Evolutionary conservation across 305 asterid species (phyloP).

Genomic region (Fraxinus xanthoxyloides): DNA sequence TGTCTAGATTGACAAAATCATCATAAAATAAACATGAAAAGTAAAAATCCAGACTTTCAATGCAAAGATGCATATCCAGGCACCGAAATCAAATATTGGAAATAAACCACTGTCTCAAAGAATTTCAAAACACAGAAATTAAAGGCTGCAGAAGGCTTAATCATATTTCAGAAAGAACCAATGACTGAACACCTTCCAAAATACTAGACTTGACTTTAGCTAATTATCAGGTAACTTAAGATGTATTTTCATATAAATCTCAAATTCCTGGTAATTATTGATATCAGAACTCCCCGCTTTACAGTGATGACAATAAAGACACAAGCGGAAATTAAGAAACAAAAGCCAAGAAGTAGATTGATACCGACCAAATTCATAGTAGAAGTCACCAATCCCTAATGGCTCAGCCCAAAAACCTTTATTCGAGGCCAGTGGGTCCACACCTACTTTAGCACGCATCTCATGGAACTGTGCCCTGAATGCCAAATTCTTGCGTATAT

Average conservation of each 20-base stretch:
- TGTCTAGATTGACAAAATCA: slow-evolving; percentile 51
- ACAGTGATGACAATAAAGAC: background rate
- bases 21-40: slow-evolving; percentile 27
- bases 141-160: background rate
- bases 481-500: slow-evolving; percentile 87
- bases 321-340: background rate
- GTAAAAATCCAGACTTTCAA: background rate
- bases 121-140: background rate
- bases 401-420: slow-evolving; percentile 99
- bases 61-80: slow-evolving; percentile 2
- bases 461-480: slow-evolving; percentile 93
- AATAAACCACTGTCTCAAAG: background rate
- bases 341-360: slow-evolving; percentile 9
- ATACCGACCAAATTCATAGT: slow-evolving; percentile 88
- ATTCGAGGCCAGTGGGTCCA: slow-evolving; percentile 95
- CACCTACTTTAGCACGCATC: slow-evolving; percentile 99
- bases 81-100: slow-evolving; percentile 2
- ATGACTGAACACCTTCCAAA: background rate
- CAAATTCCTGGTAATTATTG: background rate
- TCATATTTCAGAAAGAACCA: background rate
- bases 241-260: background rate
- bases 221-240: background rate
- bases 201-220: background rate
- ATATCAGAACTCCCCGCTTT: background rate
- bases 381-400: slow-evolving; percentile 94